Conservation (phyloP, 1,139 yeast genomes). For the Geotrichum bryndzae region DNA sequence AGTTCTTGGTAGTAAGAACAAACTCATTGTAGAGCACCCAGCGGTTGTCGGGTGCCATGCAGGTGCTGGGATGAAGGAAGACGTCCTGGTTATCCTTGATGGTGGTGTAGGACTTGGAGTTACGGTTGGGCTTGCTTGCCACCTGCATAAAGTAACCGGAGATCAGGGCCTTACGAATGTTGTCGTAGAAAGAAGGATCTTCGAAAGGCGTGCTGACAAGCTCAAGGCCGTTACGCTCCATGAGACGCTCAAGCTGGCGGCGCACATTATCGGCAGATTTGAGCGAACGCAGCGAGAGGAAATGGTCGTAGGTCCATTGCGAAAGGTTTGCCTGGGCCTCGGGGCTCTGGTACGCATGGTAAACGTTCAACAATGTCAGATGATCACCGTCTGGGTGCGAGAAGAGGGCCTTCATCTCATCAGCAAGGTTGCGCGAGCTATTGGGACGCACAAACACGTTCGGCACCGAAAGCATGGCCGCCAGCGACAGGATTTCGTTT, state of each 20-base stretch:
- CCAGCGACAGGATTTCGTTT: constrained; percentile 80
- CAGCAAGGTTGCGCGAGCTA: constrained; percentile 82
- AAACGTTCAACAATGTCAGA: constrained; percentile 81
- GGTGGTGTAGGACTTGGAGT: constrained; percentile 74
- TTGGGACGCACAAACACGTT: constrained; percentile 92
- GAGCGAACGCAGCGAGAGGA: constrained; percentile 74
- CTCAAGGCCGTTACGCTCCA: constrained; percentile 75
- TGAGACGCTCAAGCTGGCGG: constrained; percentile 70
- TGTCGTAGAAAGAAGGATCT: constrained; percentile 56
- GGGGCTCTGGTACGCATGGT: constrained; percentile 65
- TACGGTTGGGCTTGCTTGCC: constrained; percentile 47
- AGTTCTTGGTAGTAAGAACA: constrained; percentile 87
- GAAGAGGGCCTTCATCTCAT: constrained; percentile 79
- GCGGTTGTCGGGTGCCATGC: constrained; percentile 75
- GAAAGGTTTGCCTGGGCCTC: constrained; percentile 50
- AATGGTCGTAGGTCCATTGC: constrained; percentile 87
- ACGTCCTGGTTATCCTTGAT: constrained; percentile 96
- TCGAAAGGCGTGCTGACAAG: constrained; percentile 66
- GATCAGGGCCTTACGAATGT: constrained; percentile 77
- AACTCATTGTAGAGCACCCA: constrained; percentile 95
- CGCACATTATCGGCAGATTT: constrained; percentile 81
- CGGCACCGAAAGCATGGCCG: constrained; percentile 88
- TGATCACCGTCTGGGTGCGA: constrained; percentile 97
- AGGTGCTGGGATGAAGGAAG: constrained; percentile 87
- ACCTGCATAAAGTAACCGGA: constrained; percentile 99